phyloP scores from a whole-genome alignment of 2,329 filamentous ascomycete genomes.

The Herpomyces periplanetae region DNA sequence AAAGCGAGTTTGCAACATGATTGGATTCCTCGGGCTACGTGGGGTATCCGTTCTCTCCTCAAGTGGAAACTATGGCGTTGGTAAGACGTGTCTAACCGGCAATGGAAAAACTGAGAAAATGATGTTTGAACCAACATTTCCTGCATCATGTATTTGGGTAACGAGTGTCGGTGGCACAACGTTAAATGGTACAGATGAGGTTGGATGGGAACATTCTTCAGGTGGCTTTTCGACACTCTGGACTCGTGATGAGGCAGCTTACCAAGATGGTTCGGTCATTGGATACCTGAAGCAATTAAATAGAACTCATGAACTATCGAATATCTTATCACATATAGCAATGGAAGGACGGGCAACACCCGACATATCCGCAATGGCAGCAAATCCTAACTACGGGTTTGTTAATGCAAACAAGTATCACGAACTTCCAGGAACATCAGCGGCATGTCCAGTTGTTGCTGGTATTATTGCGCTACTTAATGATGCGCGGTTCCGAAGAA shows the following conservation, averaged over 20 bases:
- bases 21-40: slow-evolving; percentile 22
- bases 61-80: slow-evolving; percentile 20
- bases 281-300: no score
- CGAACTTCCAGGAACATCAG: slow-evolving; percentile 14
- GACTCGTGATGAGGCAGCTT: no score
- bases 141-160: slow-evolving; percentile 23
- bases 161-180: slow-evolving; percentile 25
- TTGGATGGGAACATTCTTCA: no score
- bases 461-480: slow-evolving; percentile 20
- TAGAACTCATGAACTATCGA: no score
- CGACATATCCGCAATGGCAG: no score
- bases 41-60: slow-evolving; percentile 23
- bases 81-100: slow-evolving; percentile 15
- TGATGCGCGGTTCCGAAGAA: slow-evolving; percentile 10
- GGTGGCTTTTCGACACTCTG: no score
- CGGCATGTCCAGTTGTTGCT: slow-evolving; percentile 17
- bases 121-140: slow-evolving; percentile 19
- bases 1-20: slow-evolving; percentile 18
- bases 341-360: no score
- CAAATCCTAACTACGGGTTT: no score
- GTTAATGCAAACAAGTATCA: no score
- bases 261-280: no score
- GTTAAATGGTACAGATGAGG: no score
- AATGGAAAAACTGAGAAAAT: slow-evolving; percentile 14
- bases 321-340: no score